Evolutionary conservation across 768 basidiomycete species (phyloP).

Genomic region (Tricholoma sp.): DNA sequence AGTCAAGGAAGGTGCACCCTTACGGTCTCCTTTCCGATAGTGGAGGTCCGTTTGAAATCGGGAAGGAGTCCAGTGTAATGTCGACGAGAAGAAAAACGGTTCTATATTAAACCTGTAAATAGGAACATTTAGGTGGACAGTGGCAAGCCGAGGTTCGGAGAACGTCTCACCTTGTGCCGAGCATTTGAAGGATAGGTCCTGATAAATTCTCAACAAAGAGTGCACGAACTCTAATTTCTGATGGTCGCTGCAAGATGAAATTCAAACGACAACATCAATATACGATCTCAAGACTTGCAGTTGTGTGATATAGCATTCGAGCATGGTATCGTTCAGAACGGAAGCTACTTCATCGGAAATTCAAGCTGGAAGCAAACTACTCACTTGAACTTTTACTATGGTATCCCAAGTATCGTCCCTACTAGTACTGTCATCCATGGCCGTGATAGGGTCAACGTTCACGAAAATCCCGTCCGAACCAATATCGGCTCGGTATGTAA

Average conservation of each 20-base stretch:
- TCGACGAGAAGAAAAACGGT: slow-evolving; percentile 65
- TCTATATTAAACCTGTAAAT: slow-evolving; percentile 47
- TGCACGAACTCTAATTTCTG: slow-evolving; percentile 39
- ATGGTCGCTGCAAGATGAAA: slow-evolving; percentile 23
- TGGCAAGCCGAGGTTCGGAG: neutral
- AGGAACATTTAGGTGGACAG: neutral
- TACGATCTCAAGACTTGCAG: neutral
- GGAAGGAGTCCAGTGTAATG: slow-evolving; percentile 65
- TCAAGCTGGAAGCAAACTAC: slow-evolving; percentile 9
- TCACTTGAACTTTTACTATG: slow-evolving; percentile 28
- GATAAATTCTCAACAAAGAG: slow-evolving; percentile 51
- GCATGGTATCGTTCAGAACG: too few relatives aligned
- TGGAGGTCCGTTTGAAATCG: slow-evolving; percentile 50
- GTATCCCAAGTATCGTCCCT: slow-evolving; percentile 33
- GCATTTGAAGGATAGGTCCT: slow-evolving; percentile 51
- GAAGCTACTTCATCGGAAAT: too few relatives aligned
- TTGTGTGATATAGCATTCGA: too few relatives aligned
- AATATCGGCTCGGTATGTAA: slow-evolving; percentile 38
- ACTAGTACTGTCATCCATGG: slow-evolving; percentile 14
- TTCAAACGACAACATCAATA: neutral
- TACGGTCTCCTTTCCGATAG: slow-evolving; percentile 46
- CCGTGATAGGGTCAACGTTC: slow-evolving; percentile 18
- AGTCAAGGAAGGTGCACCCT: slow-evolving; percentile 14
- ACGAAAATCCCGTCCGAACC: slow-evolving; percentile 31
- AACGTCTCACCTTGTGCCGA: slow-evolving; percentile 45